Evolutionary conservation across 225 moss, liverwort and hornwort species (phyloP).

Genomic region (Straminergon stramineum): DNA sequence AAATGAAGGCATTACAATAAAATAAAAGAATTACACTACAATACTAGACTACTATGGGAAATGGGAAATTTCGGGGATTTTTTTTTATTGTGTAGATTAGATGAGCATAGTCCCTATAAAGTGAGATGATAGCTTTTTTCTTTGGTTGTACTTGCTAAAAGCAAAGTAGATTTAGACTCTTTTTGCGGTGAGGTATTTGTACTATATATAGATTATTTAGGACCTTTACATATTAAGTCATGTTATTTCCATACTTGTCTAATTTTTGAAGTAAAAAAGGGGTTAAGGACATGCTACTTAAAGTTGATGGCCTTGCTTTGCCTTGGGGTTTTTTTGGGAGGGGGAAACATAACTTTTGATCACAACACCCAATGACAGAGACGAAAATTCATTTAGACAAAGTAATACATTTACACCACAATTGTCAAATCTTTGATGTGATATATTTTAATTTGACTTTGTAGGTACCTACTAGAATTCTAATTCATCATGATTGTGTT

Average conservation of each 20-base stretch:
- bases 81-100: not conserved
- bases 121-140: not conserved
- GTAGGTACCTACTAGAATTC: not conserved
- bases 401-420: not conserved
- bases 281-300: accelerated
- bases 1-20: not conserved
- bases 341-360: not conserved
- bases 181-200: not conserved
- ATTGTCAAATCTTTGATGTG: not conserved
- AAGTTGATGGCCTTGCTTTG: not conserved
- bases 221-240: not conserved
- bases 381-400: not conserved
- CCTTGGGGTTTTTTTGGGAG: not conserved
- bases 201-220: not conserved
- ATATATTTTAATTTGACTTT: not conserved
- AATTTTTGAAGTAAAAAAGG: not conserved
- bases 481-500: not conserved
- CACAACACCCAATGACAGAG: accelerated
- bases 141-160: not conserved
- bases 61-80: accelerated
- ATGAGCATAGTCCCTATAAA: not conserved
- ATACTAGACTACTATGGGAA: not conserved
- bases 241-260: not conserved
- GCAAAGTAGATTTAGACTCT: not conserved
- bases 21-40: not conserved